phyloP scores from a whole-genome alignment of 441 rosid species.

The Pelargonium myrrhifolium region DNA sequence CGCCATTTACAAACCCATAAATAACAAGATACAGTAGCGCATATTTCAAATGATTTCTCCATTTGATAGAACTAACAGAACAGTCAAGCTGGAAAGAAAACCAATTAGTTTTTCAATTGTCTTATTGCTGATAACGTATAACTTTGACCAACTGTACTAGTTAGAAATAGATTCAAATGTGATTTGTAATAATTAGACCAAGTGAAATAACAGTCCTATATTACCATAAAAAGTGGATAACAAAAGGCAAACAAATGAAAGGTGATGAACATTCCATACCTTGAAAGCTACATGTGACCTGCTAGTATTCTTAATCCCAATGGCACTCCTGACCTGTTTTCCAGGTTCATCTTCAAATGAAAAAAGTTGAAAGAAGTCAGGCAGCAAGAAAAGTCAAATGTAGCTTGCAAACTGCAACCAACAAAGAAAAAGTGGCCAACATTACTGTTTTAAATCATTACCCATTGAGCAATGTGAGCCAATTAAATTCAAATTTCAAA shows the following conservation, averaged over 20 bases:
- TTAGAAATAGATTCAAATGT: no score
- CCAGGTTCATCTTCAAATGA: constrained; percentile 39
- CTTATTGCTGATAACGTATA: background rate
- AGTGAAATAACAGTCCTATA: background rate
- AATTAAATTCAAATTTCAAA: background rate
- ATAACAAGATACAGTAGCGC: background rate
- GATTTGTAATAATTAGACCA: background rate
- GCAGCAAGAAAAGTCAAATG: constrained; percentile 13
- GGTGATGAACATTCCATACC: constrained; percentile 23
- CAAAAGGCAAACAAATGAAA: constrained; percentile 3
- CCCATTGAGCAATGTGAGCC: background rate
- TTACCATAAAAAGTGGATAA: constrained; percentile 5
- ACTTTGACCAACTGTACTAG: background rate
- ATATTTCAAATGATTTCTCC: background rate
- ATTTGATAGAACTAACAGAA: background rate
- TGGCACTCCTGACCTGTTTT: constrained; percentile 36
- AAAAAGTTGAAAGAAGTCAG: constrained; percentile 21
- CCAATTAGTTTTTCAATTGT: no score
- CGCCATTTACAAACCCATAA: background rate
- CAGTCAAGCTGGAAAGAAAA: no score
- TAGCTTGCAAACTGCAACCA: constrained; percentile 6
- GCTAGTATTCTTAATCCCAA: constrained; percentile 35
- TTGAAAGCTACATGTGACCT: constrained; percentile 43
- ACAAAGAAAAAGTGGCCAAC: constrained; percentile 3
- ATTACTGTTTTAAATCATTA: background rate